These are phyloP conservation scores for Pterocarpus santalinus DNA, from an alignment of 306 rosid genomes.

Conservation along the genomic window DNA sequence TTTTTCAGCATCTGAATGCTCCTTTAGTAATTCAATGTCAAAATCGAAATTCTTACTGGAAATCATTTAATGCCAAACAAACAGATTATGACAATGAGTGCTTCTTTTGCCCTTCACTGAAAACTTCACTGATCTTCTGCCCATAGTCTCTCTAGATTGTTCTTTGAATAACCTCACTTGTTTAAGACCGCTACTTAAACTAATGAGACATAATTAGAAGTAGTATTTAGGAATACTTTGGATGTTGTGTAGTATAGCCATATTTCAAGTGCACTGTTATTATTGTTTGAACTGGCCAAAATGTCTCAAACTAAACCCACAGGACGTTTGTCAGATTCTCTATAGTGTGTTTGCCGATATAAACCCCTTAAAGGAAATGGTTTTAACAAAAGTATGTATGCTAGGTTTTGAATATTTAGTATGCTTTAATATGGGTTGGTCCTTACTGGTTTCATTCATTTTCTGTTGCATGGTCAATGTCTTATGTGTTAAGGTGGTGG, in stretches of 20 bases:
- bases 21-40: neutral
- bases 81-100: neutral
- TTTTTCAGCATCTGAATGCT: conserved; percentile 4
- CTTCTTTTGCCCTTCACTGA: conserved; percentile 7
- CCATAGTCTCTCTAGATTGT: neutral
- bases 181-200: neutral
- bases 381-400: conserved; percentile 1
- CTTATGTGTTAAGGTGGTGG: conserved; percentile 71
- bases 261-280: neutral
- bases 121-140: neutral
- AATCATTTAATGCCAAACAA: neutral
- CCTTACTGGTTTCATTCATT: conserved; percentile 10
- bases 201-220: neutral
- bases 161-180: neutral
- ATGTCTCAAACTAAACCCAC: neutral
- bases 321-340: neutral
- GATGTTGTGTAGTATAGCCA: neutral
- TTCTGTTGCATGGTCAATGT: conserved; percentile 33
- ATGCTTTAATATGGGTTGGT: neutral
- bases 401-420: conserved; percentile 8
- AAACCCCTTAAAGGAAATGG: neutral
- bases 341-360: neutral
- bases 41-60: neutral
- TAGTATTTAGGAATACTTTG: neutral
- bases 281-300: neutral